Evolutionary conservation across 73 alveolate species (phyloP), one percentile per base, ranked within the genome.

Genomic region (Stentor roeselii): DNA sequence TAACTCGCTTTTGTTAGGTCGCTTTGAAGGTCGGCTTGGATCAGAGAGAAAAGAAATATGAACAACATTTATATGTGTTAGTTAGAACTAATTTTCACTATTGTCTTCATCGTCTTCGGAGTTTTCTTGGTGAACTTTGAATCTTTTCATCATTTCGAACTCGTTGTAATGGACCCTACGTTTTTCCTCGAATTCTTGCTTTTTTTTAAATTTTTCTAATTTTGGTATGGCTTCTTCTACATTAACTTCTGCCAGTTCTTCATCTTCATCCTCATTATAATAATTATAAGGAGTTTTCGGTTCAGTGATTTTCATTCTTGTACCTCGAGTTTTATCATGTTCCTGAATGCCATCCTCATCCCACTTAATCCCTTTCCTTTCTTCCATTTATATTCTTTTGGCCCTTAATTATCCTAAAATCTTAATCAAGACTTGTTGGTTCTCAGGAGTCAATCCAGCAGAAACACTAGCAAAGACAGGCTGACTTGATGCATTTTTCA

Each of bases 241-340:
- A 84, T 37, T 74, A 30, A 38, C 59, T 50, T 83, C 86, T 32
- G 41, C 91, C 41, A 58, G 32, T 34, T 60, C 87, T 31, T 86
- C 89, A 37, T 38, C n/a, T 84, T 59, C 42, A n/a, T 76, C 75
- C 38, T 42, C 14, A 21, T 88, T 90, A 21, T 21, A 0, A 60
- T 88, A 78, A 39, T 88, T 75, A 86, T 86, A 88, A 38, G 94
- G 94, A 40, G 94, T 88, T 78, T 88, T 88, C 3, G 94, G 94
- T 58, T 88, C 94, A 21, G 90, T 42, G 3, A 88, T 88, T 60
- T 88, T 88, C 60, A 67, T 88, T 86, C 83, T 88, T 35, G 86
- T 86, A 31, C 94, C 94, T 78, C 94, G 84, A 34, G 84, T 84
- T 60, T 59, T 59, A 86, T 88, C 92, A 78, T 88, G 78, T 27